Conservation (phyloP, 139 green algal genomes). For the Coelastrella sp. region DNA sequence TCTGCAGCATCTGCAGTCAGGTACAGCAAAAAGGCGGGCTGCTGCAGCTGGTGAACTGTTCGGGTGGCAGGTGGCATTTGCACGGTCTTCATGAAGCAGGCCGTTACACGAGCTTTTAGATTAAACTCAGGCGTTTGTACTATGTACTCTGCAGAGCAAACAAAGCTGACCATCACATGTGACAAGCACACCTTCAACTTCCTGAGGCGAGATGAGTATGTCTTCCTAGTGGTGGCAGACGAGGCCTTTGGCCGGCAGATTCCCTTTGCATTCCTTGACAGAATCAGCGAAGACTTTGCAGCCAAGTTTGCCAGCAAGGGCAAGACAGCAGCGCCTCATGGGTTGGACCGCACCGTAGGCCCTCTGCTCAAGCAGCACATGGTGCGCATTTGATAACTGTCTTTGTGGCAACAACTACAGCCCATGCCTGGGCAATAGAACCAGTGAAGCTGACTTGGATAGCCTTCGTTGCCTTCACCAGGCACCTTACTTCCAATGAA, state of each 20-base stretch:
- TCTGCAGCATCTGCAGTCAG: conserved; percentile 73
- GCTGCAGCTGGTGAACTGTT: neutral
- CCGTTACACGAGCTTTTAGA: no score
- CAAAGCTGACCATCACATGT: conserved; percentile 79
- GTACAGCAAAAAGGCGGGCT: neutral
- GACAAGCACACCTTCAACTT: conserved; percentile 88
- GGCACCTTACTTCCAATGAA: no score
- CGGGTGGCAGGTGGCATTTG: neutral
- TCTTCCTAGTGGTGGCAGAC: conserved; percentile 95
- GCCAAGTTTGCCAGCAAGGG: conserved; percentile 81
- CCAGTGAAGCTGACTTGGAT: no score
- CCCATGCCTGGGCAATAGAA: no score
- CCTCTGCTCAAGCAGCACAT: conserved; percentile 93
- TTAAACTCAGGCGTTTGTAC: no score
- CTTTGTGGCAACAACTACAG: neutral
- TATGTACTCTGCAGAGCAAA: conserved; percentile 57
- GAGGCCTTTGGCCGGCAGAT: conserved; percentile 91
- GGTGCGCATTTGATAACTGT: neutral
- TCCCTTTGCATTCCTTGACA: conserved; percentile 93
- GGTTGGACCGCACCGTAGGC: conserved; percentile 90
- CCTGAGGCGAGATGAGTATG: conserved; percentile 77
- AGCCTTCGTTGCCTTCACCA: no score
- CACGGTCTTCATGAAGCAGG: neutral
- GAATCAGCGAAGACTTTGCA: conserved; percentile 39
- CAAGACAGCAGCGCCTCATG: conserved; percentile 75